Base-by-base conservation (phyloP, 371 early-diverging fungal genomes). In the Zychaea mexicana region DNA sequence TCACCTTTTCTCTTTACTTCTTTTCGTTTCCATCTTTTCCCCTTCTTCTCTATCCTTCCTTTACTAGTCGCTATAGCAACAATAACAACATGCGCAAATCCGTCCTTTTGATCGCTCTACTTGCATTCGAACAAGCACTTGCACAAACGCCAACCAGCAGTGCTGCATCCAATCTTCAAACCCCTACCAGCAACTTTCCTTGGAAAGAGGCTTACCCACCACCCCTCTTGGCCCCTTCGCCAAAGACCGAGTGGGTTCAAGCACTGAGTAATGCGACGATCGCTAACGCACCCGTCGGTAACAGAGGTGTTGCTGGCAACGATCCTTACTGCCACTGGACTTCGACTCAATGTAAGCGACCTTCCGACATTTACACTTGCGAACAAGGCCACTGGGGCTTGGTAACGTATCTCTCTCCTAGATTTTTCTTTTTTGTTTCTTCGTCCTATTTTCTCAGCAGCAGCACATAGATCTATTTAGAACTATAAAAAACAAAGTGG, bases 301-400 rank as follows among this genome's bases (percentile, higher is more conserved):
- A 22, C 24, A 30, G 62, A 7, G 28, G 21, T 21, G 42, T 45
- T 1, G 26, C 53, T 27, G 67, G 62, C 30, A 36, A 70, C 42
- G 81, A 81, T 62, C 65, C 76, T 39, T 73, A 79, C 49, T 86
- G 86, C 57, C 78, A 78, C 71, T 86, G 86, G 86, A 78, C 83
- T 6, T 84, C 79, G 54, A 64, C 82, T 15, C 79, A 78, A 22
- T 86, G 86, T 63, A 62, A 62, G 55, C 79, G 79, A 22, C 66
- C 73, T 13, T 71, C 71, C n/a, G 84, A 84, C 63, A 76, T 86
- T 38, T 68, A 72, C 49, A 62, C 77, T 10, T 86, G 86, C 64
- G 83, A 83, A 39, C 77, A 77, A 68, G 81, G 81, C 3, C 70
- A 72, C 52, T 86, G 84, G 85, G 83, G 77, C 24, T 60, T 83